A percentile compares a stretch with the other conserved stretches of the same genome.
Evolutionary conservation across 2,329 filamentous ascomycete species (phyloP).

Genomic region (Neofusicoccum kwambonambiense): DNA sequence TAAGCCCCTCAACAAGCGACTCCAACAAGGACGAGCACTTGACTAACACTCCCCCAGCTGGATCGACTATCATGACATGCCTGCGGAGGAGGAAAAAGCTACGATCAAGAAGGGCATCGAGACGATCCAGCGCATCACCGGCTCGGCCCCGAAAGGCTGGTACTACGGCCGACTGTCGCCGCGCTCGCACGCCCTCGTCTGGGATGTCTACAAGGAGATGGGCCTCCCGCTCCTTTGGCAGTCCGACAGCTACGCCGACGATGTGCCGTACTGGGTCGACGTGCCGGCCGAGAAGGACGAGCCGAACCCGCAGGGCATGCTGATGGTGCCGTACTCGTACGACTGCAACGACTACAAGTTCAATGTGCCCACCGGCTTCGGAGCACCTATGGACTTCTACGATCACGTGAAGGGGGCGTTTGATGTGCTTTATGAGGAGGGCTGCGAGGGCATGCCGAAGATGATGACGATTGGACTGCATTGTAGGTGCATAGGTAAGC

Average conservation of each 20-base stretch:
- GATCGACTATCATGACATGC: slow-evolving; percentile 51
- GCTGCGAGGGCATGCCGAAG: slow-evolving; percentile 48
- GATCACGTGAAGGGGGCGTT: slow-evolving; percentile 53
- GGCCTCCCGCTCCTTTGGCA: slow-evolving; percentile 51
- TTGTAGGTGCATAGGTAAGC: slow-evolving; percentile 54
- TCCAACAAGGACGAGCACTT: background rate
- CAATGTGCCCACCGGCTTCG: slow-evolving; percentile 45
- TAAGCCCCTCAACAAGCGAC: background rate
- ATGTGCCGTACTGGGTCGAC: slow-evolving; percentile 57
- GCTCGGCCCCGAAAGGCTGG: slow-evolving; percentile 50
- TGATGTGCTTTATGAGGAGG: slow-evolving; percentile 55
- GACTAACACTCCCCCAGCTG: slow-evolving; percentile 33
- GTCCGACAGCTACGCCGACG: slow-evolving; percentile 54
- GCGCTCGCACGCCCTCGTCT: slow-evolving; percentile 47
- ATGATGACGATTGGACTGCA: slow-evolving; percentile 60
- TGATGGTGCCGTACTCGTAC: slow-evolving; percentile 57
- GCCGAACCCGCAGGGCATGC: slow-evolving; percentile 45
- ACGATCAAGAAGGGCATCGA: slow-evolving; percentile 47
- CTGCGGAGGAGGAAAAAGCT: slow-evolving; percentile 48
- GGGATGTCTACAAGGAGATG: slow-evolving; percentile 53
- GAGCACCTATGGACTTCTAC: slow-evolving; percentile 46
- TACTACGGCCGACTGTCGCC: slow-evolving; percentile 51
- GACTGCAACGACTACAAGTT: slow-evolving; percentile 58
- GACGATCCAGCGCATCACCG: slow-evolving; percentile 43
- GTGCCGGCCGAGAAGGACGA: slow-evolving; percentile 48